Percentiles rank a stretch among this genome's conserved stretches.
Evolutionary conservation across 805 yeast species (phyloP).

Genomic region (Ogataea pilisensis): DNA sequence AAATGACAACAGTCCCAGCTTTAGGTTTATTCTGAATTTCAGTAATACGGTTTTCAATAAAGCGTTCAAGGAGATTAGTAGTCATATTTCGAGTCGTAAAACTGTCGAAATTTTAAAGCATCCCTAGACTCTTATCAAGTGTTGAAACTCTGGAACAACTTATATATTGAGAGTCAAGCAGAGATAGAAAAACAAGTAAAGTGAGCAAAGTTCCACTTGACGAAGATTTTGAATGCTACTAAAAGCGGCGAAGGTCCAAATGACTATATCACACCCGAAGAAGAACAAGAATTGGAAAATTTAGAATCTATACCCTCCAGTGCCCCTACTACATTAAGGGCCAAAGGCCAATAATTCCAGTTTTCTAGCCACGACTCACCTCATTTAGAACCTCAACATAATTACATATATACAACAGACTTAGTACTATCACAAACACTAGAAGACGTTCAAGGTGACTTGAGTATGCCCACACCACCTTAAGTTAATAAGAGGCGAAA

Average conservation of each 20-base stretch:
- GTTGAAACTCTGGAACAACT: constrained; percentile 39
- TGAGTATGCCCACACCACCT: constrained; percentile 27
- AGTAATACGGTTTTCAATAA: constrained; percentile 53
- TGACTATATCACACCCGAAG: constrained; percentile 42
- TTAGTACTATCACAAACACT: constrained; percentile 15
- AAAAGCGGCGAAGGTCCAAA: constrained; percentile 55
- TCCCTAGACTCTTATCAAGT: constrained; percentile 51
- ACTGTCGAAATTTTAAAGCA: constrained; percentile 54
- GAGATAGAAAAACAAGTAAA: constrained; percentile 39
- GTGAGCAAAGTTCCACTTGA: constrained; percentile 61
- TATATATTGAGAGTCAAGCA: constrained; percentile 15
- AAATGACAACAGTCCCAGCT: constrained; percentile 54
- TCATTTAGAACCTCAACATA: constrained; percentile 2
- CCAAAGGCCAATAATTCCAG: too few species aligned
- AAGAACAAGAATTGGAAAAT: constrained; percentile 21
- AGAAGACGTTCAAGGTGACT: constrained; percentile 20
- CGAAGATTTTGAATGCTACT: constrained; percentile 48
- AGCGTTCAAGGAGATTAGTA: constrained; percentile 45
- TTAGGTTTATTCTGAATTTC: constrained; percentile 52
- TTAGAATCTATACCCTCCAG: constrained; percentile 12
- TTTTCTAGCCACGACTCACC: constrained; percentile 7
- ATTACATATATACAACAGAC: not conserved
- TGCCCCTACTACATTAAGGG: too few species aligned
- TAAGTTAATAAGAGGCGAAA: constrained; percentile 29
- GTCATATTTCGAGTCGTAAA: constrained; percentile 37